These are phyloP conservation scores for Calocera viscosa DNA, from an alignment of 768 basidiomycete genomes.

Conservation along the genomic window DNA sequence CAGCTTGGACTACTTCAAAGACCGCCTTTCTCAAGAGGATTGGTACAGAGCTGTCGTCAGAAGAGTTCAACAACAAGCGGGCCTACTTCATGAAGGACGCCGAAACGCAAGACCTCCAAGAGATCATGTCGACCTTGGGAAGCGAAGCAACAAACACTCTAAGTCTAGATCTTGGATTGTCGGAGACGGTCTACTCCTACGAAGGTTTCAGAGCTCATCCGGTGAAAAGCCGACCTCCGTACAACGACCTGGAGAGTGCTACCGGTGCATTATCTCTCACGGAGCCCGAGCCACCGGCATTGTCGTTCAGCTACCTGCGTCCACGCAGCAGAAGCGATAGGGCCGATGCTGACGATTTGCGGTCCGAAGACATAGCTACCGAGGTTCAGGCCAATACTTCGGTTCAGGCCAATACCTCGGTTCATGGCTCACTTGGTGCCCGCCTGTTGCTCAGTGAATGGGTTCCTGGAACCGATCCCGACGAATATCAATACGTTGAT, in stretches of 20 bases:
- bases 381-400: background rate
- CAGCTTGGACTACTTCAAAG: background rate
- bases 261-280: slow-evolving; percentile 38
- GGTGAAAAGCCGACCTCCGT: slow-evolving; percentile 20
- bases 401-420: slow-evolving; percentile 14
- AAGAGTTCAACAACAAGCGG: background rate
- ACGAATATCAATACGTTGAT: slow-evolving; percentile 41
- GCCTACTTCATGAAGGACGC: background rate
- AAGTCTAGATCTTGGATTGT: slow-evolving; percentile 48
- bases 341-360: slow-evolving; percentile 18
- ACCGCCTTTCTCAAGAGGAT: background rate
- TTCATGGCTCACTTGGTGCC: slow-evolving; percentile 39
- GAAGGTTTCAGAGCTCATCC: slow-evolving; percentile 29
- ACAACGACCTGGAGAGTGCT: slow-evolving; percentile 36
- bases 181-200: slow-evolving; percentile 44
- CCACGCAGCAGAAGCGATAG: slow-evolving; percentile 29
- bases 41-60: background rate
- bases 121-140: background rate
- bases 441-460: slow-evolving; percentile 57
- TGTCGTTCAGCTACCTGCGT: slow-evolving; percentile 50
- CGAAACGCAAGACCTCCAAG: background rate
- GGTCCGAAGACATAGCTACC: slow-evolving; percentile 17
- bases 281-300: slow-evolving; percentile 39
- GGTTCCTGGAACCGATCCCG: slow-evolving; percentile 44
- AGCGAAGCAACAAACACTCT: slow-evolving; percentile 48